Percentiles rank a stretch among this genome's conserved stretches.
These are phyloP conservation scores for Xenosphaeropsis pyriputrescens DNA, from an alignment of 2,329 filamentous ascomycete genomes.

Conservation along the genomic window DNA sequence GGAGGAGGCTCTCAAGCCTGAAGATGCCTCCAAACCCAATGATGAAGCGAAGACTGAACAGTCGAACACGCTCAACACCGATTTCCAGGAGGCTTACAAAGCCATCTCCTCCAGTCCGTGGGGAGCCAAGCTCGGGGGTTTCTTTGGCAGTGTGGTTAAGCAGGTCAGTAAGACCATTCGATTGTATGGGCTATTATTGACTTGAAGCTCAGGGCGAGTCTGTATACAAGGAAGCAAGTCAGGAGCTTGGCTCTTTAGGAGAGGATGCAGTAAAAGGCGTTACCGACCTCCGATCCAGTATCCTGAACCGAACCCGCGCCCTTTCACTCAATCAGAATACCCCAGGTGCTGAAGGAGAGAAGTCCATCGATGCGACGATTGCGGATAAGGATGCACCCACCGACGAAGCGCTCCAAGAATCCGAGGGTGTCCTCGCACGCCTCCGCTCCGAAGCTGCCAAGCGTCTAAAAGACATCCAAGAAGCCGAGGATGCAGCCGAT, in stretches of 20 bases:
- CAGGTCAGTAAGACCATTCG: constrained; percentile 41
- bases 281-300: constrained; percentile 48
- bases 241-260: constrained; percentile 68
- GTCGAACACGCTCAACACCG: constrained; percentile 56
- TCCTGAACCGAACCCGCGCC: constrained; percentile 60
- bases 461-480: constrained; percentile 76
- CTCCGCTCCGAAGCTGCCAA: constrained; percentile 67
- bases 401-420: constrained; percentile 29
- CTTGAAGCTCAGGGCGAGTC: constrained; percentile 46
- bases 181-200: constrained; percentile 4
- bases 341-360: constrained; percentile 10
- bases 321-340: constrained; percentile 37
- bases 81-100: constrained; percentile 90
- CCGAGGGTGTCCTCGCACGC: constrained; percentile 57
- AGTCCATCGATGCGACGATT: constrained; percentile 8
- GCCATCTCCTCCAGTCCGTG: constrained; percentile 84
- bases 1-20: constrained; percentile 55
- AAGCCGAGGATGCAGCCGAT: constrained; percentile 89
- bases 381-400: constrained; percentile 27
- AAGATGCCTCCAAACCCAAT: constrained; percentile 30
- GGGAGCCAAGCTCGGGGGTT: constrained; percentile 77
- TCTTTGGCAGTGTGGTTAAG: constrained; percentile 85
- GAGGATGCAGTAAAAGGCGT: constrained; percentile 75
- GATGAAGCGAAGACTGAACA: constrained; percentile 26
- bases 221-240: constrained; percentile 72